Evolutionary conservation across 2,329 filamentous ascomycete species (phyloP).

Genomic region (Fusarium palustre): DNA sequence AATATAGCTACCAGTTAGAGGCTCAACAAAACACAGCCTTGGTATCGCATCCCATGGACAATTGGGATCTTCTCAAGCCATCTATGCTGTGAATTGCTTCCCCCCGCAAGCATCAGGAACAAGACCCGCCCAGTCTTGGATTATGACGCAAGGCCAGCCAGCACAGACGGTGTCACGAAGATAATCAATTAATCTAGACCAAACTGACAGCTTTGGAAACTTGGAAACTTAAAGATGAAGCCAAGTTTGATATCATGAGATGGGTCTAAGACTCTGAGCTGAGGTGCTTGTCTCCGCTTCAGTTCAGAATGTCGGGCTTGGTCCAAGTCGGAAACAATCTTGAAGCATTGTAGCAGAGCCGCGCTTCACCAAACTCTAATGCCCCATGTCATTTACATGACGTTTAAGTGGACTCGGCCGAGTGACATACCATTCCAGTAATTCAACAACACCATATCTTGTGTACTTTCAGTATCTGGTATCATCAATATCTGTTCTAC

Average conservation of each 20-base stretch:
- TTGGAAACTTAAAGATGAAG: conserved; percentile 9
- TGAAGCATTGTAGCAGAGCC: conserved; percentile 29
- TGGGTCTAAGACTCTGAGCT: conserved; percentile 1
- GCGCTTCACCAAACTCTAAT: conserved; percentile 36
- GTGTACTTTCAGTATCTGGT: neutral
- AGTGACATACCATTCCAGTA: conserved; percentile 21
- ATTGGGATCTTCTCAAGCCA: conserved; percentile 24
- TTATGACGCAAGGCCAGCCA: conserved; percentile 40
- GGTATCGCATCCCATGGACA: conserved; percentile 10
- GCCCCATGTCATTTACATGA: conserved; percentile 31
- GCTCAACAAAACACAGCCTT: conserved; percentile 21
- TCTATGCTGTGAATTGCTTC: conserved; percentile 25
- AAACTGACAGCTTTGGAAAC: conserved; percentile 7
- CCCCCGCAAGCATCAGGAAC: conserved; percentile 22
- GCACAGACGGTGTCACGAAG: neutral
- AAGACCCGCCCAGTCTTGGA: conserved; percentile 26
- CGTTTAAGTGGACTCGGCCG: conserved; percentile 34
- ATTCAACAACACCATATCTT: neutral
- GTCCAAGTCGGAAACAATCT: neutral
- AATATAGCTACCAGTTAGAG: conserved; percentile 2
- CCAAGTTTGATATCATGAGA: conserved; percentile 2
- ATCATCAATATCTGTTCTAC: neutral
- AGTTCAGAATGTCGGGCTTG: neutral
- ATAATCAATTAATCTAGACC: conserved; percentile 6
- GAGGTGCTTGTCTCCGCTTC: neutral